Conservation (phyloP, 2,329 filamentous ascomycete genomes). For the Fusarium sp. region DNA sequence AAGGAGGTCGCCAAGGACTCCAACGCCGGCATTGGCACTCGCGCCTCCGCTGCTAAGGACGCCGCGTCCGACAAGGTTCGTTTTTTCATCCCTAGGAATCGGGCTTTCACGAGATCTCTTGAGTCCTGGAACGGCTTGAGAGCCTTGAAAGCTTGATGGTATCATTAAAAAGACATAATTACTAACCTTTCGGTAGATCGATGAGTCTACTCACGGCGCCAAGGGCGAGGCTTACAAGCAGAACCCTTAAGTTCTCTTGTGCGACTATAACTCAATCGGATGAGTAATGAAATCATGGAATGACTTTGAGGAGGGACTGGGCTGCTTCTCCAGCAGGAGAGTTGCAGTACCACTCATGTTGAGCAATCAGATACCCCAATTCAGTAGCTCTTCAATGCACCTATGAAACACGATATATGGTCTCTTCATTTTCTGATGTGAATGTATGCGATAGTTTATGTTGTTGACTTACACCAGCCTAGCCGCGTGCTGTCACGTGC, state of each 20-base stretch:
- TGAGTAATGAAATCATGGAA: constrained; percentile 1
- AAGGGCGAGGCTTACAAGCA: constrained; percentile 58
- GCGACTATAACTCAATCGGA: not conserved
- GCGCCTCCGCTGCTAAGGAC: constrained; percentile 63
- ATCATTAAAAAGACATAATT: not conserved
- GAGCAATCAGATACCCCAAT: constrained; percentile 44
- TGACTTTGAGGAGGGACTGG: constrained; percentile 13
- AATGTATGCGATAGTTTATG: not conserved
- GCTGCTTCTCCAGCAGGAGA: not conserved
- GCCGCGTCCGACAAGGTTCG: constrained; percentile 58
- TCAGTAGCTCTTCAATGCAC: constrained; percentile 35
- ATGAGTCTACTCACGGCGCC: constrained; percentile 54
- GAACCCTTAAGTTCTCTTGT: constrained; percentile 48
- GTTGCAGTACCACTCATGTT: constrained; percentile 6
- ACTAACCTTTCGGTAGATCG: constrained; percentile 13
- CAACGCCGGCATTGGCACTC: constrained; percentile 63
- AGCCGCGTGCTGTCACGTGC: not conserved
- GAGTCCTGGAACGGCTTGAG: not conserved
- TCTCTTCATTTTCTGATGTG: not conserved
- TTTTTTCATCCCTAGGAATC: not conserved
- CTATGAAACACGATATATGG: constrained; percentile 7
- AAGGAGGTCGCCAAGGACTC: constrained; percentile 74
- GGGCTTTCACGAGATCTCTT: not conserved
- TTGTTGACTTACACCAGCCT: not conserved
- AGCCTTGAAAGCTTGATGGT: not conserved